Base-by-base conservation (phyloP, 306 rosid genomes). In the Glycine tomentella region DNA sequence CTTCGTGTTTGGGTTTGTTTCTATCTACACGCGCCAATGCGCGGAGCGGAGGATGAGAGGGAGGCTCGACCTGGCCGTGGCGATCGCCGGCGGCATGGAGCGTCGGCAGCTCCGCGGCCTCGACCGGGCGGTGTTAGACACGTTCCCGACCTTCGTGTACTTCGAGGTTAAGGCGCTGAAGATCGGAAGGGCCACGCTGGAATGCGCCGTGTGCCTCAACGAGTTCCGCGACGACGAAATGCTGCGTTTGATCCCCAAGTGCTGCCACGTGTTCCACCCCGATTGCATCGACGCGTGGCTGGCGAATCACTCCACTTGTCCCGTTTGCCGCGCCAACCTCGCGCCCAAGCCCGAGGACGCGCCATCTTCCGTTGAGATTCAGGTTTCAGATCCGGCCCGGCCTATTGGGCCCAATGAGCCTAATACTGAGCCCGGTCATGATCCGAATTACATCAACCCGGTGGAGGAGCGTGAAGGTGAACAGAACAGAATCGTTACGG, bases 11-110 rank as follows among this genome's bases (percentile, higher is more conserved):
- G 98, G 96, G 7, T 83, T 94, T 7, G 15, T 92, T 36, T 94
- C 97, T n/a, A 83, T 94, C 38, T 94, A 87, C 91, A 86, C 91
- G 68, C 97, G 98, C 9, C 94, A 78, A 72, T 94, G 97, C 62
- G 58, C 88, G 0, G 84, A 82, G 55, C 42, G 80, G 7, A 78
- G 94, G 11, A 66, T 87, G 13, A 42, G 74, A 0, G 89, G 85
- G 17, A 75, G 40, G 25, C 12, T 59, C 0, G 74, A 83, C 67
- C 81, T 61, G 3, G 46, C 81, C 2, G 48, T 78, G 69, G 81
- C 83, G 0, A 9, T 13, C 9, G 71, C 2, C 10, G 85, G 20
- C 7, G 52, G 71, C 0, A 48, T 56, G 8, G 46, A 15, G 0
- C 75, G 15, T 4, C 74, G 79, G 15, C 74, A 44, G 1, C 15